Percentiles rank a stretch among this genome's conserved stretches.
These are phyloP conservation scores for Globisporangium barbulae DNA, from an alignment of 352 stramenopile species.

Conservation along the genomic window DNA sequence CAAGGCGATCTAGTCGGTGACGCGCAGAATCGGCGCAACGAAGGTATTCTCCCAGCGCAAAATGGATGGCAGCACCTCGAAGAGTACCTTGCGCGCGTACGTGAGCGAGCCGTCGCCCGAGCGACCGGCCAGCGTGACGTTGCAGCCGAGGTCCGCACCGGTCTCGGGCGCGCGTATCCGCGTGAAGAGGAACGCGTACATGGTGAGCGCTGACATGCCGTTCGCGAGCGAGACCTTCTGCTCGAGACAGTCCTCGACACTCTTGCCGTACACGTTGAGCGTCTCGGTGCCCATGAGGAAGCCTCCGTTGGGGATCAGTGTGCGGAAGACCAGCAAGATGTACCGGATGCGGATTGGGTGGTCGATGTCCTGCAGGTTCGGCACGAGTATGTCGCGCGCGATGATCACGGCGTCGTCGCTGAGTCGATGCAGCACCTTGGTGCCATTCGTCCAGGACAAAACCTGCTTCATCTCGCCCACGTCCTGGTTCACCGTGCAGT, in stretches of 20 bases:
- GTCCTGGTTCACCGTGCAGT: constrained; percentile 25
- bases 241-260: constrained; percentile 21
- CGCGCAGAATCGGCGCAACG: constrained; percentile 30
- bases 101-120: constrained; percentile 27
- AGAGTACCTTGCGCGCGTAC: constrained; percentile 35
- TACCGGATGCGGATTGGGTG: constrained; percentile 31
- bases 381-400: constrained; percentile 25
- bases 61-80: constrained; percentile 34
- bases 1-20: constrained; percentile 11
- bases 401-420: constrained; percentile 25
- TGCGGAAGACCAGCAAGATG: constrained; percentile 26
- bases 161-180: constrained; percentile 15
- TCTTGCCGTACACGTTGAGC: constrained; percentile 22
- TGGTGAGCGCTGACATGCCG: constrained; percentile 27
- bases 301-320: constrained; percentile 14
- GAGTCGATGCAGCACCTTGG: constrained; percentile 34
- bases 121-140: constrained; percentile 27
- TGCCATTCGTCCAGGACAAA: constrained; percentile 30
- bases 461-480: constrained; percentile 24
- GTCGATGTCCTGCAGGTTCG: constrained; percentile 25
- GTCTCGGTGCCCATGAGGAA: constrained; percentile 32
- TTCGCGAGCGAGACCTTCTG: constrained; percentile 19
- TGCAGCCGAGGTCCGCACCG: constrained; percentile 17
- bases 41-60: constrained; percentile 40
- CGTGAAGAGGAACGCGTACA: constrained; percentile 36